Evolutionary conservation across 768 basidiomycete genomes (phyloP), one percentile per base, ranked within the genome.

Genomic region (Hericium erinaceus): DNA sequence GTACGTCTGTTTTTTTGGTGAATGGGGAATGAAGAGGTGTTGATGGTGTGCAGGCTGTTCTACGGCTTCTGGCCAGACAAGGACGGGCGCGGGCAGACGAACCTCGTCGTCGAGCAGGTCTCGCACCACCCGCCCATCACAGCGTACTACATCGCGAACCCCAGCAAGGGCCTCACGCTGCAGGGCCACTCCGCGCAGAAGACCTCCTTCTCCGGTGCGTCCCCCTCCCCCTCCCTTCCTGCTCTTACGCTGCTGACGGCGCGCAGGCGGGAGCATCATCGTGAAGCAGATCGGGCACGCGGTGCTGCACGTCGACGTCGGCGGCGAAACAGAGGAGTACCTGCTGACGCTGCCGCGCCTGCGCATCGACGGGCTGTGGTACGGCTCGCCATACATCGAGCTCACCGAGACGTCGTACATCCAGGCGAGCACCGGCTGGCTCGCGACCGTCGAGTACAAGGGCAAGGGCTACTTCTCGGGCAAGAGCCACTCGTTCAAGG

Each of bases 241-340:
- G 24, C 18, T 10, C 20, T 10, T 4, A 1, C 12, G 13, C 39
- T 20, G n/a, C 39, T 44, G 44, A 39, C 9, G 20, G 53, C 24
- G 40, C 28, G 20, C 65, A 84, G 83, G 76, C 60, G 85, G 85
- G 18, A 81, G 82, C 52, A 86, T 89, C 61, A 84, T 83, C 71
- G 95, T 99, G 55, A 93, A 90, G 72, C 95, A 99, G 71, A 88
- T 95, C 63, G 95, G 95, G 0, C 95, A 98, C 66, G 95, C 94
- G 0, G 73, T 88, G 26, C 75, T 99, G 33, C 88, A 83, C 4
- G 79, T 95, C 52, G 72, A 77, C 38, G 71, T 84, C 13, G 71
- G 74, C 6, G 85, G 83, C 2, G 74, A 73, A 48, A 72, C 72
- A 60, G 86, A 88, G 70, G 78, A 83, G 50, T 98, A 88, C 73